Evolutionary conservation across 495 filamentous ascomycete genomes (phyloP), one percentile per base, ranked within the genome.

Genomic region (Tricharina praecox): DNA sequence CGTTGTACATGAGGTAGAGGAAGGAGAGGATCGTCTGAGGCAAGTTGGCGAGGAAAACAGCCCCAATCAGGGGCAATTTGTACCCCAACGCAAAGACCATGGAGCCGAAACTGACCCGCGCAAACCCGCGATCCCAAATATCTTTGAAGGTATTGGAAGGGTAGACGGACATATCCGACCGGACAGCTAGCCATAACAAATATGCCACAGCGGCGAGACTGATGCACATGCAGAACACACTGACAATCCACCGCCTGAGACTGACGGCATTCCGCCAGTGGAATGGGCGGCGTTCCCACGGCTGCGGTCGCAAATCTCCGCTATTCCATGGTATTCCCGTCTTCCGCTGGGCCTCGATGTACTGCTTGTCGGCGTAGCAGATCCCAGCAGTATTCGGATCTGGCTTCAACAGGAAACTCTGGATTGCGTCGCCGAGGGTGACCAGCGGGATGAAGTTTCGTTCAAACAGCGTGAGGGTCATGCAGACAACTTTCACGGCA

Each of bases 11-110:
- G 13, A 64, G 52, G 48, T 73, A 73, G 8, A 65, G 41, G 3
- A 70, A 51, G 1, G 66, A 67, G 9, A 74, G 47, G 0, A 70
- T 23, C 0, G 67, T 46, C 52, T 75, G 72, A 0, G 67, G 66
- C 2, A 52, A 38, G 49, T 75, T 46, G 8, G 40, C 40, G 9
- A 43, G 40, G 11, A 43, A 16, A 5, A 7, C 40, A 21, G 40
- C 40, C 9, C 16, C 4, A 26, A 10, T 8, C 11, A 43, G 4
- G 9, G 40, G 23, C 8, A 43, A 23, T 16, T 7, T 9, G 18
- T 38, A 8, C 7, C 7, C 35, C 8, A 38, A 38, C 15, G n/a
- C n/a, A n/a, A 38, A 19, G 5, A 38, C 15, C 8, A 38, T 19
- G 5, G 10, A 26, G 3, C 36, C 23, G 23, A 10, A 16, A 10